Conservation (phyloP, 495 filamentous ascomycete genomes). For the Penicillium manginii region DNA sequence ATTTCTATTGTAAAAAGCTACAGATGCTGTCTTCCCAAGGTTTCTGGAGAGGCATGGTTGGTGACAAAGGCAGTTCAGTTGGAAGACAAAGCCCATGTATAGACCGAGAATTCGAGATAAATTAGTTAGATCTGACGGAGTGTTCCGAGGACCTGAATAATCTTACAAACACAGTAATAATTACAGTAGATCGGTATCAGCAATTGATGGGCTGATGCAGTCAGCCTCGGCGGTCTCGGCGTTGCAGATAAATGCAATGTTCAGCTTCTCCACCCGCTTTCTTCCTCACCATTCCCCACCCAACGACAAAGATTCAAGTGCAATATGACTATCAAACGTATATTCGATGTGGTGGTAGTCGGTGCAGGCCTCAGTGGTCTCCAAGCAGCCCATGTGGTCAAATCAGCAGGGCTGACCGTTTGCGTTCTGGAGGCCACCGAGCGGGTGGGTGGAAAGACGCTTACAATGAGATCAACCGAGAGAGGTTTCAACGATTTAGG, state of each 20-base stretch:
- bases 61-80: not conserved
- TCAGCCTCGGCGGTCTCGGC: no score
- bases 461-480: conserved; percentile 24
- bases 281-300: no score
- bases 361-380: conserved; percentile 56
- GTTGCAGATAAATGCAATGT: not conserved
- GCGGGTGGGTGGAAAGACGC: conserved; percentile 53
- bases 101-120: not conserved
- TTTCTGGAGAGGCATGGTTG: not conserved
- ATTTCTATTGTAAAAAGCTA: not conserved
- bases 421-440: conserved; percentile 50
- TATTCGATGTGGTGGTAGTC: conserved; percentile 46
- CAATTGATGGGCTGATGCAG: no score
- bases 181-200: no score
- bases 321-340: conserved; percentile 1
- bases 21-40: not conserved
- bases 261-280: not conserved
- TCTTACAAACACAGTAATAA: no score
- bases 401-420: conserved; percentile 40
- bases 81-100: not conserved
- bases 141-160: no score
- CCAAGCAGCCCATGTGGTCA: conserved; percentile 43
- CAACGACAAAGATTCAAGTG: no score
- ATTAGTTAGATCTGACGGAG: not conserved
- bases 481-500: conserved; percentile 46